These are phyloP conservation scores for Cercospora zeina DNA, from an alignment of 2,329 filamentous ascomycete species.

Conservation along the genomic window DNA sequence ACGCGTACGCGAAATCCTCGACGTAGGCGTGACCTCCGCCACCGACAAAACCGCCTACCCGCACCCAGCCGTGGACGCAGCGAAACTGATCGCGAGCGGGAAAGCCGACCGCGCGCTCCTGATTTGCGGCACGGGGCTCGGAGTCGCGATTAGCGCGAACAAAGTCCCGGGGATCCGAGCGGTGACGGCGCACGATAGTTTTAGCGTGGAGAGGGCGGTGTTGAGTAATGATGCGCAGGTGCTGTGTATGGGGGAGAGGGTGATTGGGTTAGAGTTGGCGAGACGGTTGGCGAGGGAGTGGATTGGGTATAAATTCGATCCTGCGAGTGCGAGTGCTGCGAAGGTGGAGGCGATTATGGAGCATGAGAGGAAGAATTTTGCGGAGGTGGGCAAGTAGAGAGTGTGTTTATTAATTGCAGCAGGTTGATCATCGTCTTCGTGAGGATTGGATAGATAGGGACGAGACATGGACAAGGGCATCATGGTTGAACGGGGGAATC, in stretches of 20 bases:
- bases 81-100: slow-evolving; percentile 62
- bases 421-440: neutral
- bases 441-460: neutral
- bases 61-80: slow-evolving; percentile 72
- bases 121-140: slow-evolving; percentile 83
- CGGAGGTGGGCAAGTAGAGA: slow-evolving; percentile 16
- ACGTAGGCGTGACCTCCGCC: slow-evolving; percentile 68
- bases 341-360: slow-evolving; percentile 56
- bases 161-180: slow-evolving; percentile 81
- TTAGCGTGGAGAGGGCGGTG: slow-evolving; percentile 76
- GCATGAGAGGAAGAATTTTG: slow-evolving; percentile 47
- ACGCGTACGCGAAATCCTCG: slow-evolving; percentile 66
- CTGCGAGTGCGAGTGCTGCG: slow-evolving; percentile 59
- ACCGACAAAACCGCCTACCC: slow-evolving; percentile 80
- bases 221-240: slow-evolving; percentile 86
- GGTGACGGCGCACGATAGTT: slow-evolving; percentile 87
- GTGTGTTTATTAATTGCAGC: neutral
- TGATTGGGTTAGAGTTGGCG: slow-evolving; percentile 78
- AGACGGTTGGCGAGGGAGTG: slow-evolving; percentile 76
- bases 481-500: neutral
- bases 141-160: slow-evolving; percentile 86
- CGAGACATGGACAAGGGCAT: neutral
- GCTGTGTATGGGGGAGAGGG: slow-evolving; percentile 80
- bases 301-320: slow-evolving; percentile 80
- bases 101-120: slow-evolving; percentile 74